Percentiles rank a stretch among this genome's conserved stretches.
Conservation (phyloP, 108 stramenopile species). For the Mayamaea pseudoterrestris region DNA sequence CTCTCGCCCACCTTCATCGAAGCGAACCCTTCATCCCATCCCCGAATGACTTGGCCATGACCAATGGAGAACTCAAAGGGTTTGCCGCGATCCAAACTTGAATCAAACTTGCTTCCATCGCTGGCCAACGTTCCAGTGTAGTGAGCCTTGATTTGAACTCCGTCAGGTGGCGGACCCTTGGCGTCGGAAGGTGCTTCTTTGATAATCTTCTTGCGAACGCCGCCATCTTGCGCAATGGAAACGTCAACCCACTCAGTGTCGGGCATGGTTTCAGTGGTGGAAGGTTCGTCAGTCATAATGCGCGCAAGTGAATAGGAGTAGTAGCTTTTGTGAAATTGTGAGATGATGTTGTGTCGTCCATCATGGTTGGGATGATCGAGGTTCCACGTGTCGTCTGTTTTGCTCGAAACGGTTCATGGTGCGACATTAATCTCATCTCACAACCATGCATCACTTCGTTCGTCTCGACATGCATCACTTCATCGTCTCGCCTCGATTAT, state of each 20-base stretch:
- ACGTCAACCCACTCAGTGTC: conserved; percentile 67
- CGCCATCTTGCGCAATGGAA: conserved; percentile 75
- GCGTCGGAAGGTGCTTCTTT: conserved; percentile 63
- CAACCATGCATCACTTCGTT: too few relatives aligned
- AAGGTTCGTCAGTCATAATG: too few relatives aligned
- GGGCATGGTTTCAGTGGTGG: too few relatives aligned
- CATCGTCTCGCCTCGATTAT: too few relatives aligned
- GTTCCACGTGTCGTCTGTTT: too few relatives aligned
- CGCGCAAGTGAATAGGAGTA: too few relatives aligned
- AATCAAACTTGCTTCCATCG: conserved; percentile 86
- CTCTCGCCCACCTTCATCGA: conserved; percentile 85
- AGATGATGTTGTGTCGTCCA: too few relatives aligned
- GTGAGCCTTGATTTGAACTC: conserved; percentile 75
- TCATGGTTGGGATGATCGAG: too few relatives aligned
- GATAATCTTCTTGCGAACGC: conserved; percentile 76
- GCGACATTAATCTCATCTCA: too few relatives aligned
- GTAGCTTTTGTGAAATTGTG: too few relatives aligned
- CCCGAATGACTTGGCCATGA: conserved; percentile 87
- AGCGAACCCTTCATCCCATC: conserved; percentile 90
- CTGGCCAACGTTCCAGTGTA: conserved; percentile 78
- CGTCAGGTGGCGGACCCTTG: conserved; percentile 58
- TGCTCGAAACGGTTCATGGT: too few relatives aligned
- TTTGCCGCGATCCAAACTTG: conserved; percentile 70
- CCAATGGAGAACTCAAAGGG: conserved; percentile 94
- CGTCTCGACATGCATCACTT: too few relatives aligned